Evolutionary conservation across 1,284 basidiomycete species (phyloP).

Genomic region (Bondarzewia mesenterica): DNA sequence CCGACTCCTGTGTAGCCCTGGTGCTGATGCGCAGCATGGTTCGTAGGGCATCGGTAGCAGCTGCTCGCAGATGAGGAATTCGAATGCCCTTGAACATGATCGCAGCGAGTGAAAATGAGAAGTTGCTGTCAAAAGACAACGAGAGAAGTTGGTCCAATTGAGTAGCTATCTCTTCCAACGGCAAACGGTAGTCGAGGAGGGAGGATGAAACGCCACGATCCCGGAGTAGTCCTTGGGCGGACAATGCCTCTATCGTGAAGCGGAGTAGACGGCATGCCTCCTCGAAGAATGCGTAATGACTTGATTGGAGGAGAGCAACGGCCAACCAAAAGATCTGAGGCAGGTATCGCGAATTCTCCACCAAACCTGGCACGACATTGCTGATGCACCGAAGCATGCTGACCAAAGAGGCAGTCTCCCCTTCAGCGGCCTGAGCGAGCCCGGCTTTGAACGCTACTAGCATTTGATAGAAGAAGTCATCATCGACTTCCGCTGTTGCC

Average conservation of each 20-base stretch:
- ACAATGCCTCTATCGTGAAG: conserved; percentile 62
- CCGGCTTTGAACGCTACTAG: conserved; percentile 73
- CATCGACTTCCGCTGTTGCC: conserved; percentile 75
- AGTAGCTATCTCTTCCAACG: conserved; percentile 59
- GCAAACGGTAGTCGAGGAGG: conserved; percentile 58
- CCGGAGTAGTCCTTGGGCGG: conserved; percentile 47
- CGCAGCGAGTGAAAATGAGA: conserved; percentile 76
- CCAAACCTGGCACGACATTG: conserved; percentile 66
- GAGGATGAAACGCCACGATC: conserved; percentile 45
- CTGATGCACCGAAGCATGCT: conserved; percentile 84
- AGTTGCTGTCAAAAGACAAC: conserved; percentile 72
- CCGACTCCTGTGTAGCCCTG: conserved; percentile 32
- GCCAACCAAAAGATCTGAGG: conserved; percentile 80
- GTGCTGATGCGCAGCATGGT: conserved; percentile 52
- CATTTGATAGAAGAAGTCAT: conserved; percentile 86
- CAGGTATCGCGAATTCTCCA: conserved; percentile 65
- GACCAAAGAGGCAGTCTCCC: conserved; percentile 68
- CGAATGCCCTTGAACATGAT: conserved; percentile 84
- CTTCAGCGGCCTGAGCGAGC: conserved; percentile 51
- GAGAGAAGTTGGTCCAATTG: conserved; percentile 71
- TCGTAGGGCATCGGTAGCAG: conserved; percentile 49
- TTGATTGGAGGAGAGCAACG: conserved; percentile 72
- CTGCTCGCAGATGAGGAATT: conserved; percentile 52
- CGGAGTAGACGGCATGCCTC: conserved; percentile 64
- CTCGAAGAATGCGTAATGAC: conserved; percentile 65